phyloP scores from a whole-genome alignment of 169 alveolate species.

The Cryptosporidium xiaoi region DNA sequence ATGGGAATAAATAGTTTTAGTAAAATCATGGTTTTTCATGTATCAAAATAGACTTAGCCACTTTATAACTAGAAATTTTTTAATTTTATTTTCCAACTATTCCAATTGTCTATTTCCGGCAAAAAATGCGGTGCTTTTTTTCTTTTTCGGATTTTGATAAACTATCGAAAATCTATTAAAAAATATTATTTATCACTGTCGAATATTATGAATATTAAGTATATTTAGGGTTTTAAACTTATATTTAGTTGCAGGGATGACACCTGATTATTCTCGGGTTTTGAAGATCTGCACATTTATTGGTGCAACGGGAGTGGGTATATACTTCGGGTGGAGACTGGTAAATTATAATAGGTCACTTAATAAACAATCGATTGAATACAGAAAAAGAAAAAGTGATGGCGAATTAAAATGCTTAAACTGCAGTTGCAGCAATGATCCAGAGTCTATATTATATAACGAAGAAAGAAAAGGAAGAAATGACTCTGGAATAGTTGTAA shows the following conservation, averaged over 20 bases:
- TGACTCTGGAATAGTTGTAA: conserved; percentile 25
- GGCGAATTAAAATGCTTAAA: not conserved
- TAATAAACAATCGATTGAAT: not conserved
- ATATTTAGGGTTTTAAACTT: too few species aligned
- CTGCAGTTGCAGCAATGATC: not conserved
- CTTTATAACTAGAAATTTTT: too few species aligned
- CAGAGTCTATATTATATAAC: not conserved
- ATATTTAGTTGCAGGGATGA: not conserved
- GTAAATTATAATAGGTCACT: not conserved
- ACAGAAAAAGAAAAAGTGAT: not conserved
- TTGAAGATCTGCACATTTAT: conserved; percentile 33
- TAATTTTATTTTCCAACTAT: too few species aligned
- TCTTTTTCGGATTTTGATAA: too few species aligned
- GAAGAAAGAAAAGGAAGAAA: not conserved
- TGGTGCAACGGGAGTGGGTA: conserved; percentile 46
- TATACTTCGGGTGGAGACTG: conserved; percentile 51
- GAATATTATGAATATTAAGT: too few species aligned
- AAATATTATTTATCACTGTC: too few species aligned
- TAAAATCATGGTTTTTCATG: not conserved
- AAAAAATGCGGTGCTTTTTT: too few species aligned
- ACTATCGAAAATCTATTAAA: too few species aligned
- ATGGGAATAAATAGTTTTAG: not conserved
- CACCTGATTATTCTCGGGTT: not conserved
- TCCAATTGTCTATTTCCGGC: too few species aligned
- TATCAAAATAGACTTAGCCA: too few species aligned